Percentiles rank a stretch among this genome's conserved stretches.
Conservation (phyloP, 139 green algal species). For the Picochlorum sp. region DNA sequence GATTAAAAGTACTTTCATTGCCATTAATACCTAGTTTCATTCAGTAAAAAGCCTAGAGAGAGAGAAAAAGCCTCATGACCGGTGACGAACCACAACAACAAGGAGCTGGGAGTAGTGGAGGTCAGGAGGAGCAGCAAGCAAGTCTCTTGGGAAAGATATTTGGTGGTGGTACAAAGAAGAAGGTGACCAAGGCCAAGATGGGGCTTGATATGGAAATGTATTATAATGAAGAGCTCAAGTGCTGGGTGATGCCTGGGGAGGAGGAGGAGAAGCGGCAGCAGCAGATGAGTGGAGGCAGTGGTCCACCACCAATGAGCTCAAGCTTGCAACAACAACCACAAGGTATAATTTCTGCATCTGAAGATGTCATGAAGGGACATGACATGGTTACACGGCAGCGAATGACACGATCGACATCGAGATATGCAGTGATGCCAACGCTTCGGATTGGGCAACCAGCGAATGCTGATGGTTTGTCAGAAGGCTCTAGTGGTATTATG, state of each 20-base stretch:
- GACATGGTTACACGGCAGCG: not conserved
- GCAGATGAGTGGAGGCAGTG: not conserved
- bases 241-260: constrained; percentile 30
- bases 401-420: not conserved
- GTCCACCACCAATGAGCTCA: not conserved
- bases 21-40: too few relatives aligned
- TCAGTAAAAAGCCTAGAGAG: not conserved
- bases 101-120: not conserved
- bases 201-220: constrained; percentile 23
- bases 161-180: not conserved
- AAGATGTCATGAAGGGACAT: not conserved
- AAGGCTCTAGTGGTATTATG: not conserved
- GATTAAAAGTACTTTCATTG: too few relatives aligned
- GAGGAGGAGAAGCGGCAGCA: constrained; percentile 17
- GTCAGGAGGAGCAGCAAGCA: not conserved
- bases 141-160: constrained; percentile 7
- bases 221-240: constrained; percentile 35
- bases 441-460: not conserved
- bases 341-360: not conserved
- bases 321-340: too few relatives aligned
- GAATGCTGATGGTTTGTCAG: not conserved
- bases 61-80: not conserved
- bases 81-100: not conserved
- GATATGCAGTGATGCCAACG: constrained; percentile 3
- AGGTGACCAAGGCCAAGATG: constrained; percentile 14